Percentiles rank a stretch among this genome's conserved stretches.
These are phyloP conservation scores for Talaromyces rugulosus DNA, from an alignment of 2,329 filamentous ascomycete species.

Conservation along the genomic window DNA sequence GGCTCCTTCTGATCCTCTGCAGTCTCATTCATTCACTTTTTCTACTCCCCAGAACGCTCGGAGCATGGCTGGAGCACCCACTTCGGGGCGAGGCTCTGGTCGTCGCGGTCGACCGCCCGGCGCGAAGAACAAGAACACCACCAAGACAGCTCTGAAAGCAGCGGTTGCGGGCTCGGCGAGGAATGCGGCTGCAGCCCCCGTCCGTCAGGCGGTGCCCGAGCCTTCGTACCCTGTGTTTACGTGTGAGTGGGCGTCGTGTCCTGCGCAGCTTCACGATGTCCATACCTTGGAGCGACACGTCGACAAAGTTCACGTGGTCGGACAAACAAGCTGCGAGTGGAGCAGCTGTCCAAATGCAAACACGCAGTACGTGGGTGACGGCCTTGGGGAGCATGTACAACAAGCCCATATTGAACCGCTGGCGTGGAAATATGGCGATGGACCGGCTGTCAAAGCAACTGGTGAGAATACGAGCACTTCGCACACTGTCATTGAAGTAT, in stretches of 20 bases:
- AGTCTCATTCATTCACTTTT: neutral
- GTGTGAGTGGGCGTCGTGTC: constrained; percentile 57
- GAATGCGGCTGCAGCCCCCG: neutral
- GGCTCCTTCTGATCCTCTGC: neutral
- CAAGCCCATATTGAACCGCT: constrained; percentile 49
- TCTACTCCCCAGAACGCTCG: constrained; percentile 5
- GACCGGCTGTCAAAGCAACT: constrained; percentile 50
- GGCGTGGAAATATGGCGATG: constrained; percentile 58
- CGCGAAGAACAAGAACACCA: constrained; percentile 24
- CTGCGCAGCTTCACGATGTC: constrained; percentile 58
- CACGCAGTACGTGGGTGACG: constrained; percentile 21
- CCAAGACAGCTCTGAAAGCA: constrained; percentile 12
- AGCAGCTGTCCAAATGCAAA: constrained; percentile 13
- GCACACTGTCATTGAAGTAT: constrained; percentile 20
- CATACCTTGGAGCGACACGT: constrained; percentile 57
- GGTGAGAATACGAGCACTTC: constrained; percentile 44
- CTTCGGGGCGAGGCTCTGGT: constrained; percentile 8
- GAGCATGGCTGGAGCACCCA: constrained; percentile 10
- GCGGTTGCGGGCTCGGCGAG: neutral
- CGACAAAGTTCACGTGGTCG: constrained; percentile 49
- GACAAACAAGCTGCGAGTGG: constrained; percentile 25
- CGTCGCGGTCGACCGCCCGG: constrained; percentile 26
- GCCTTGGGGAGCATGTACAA: constrained; percentile 51
- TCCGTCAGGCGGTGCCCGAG: constrained; percentile 15
- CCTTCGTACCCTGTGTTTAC: constrained; percentile 44